Percentiles rank a stretch among this genome's conserved stretches.
These are phyloP conservation scores for Colletotrichum sp. DNA, from an alignment of 2,329 filamentous ascomycete genomes.

Conservation along the genomic window DNA sequence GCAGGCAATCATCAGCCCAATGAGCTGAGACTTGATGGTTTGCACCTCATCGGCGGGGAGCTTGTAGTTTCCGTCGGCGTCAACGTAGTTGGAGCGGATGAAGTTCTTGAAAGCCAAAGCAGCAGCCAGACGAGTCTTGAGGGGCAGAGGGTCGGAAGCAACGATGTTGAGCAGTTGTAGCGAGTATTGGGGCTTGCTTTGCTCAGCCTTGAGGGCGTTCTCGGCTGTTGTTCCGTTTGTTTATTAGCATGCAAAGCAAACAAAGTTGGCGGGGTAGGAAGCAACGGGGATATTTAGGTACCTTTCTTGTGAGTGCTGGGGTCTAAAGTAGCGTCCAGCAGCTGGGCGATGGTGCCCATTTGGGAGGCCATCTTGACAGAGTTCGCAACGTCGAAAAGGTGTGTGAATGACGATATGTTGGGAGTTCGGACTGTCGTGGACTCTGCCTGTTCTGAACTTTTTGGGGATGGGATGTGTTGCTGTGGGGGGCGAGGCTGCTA, in stretches of 20 bases:
- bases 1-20: constrained; percentile 94
- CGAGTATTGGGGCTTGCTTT: constrained; percentile 86
- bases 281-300: constrained; percentile 40
- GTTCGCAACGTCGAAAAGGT: constrained; percentile 13
- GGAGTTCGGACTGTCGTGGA: constrained; percentile 5
- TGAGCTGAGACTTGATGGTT: constrained; percentile 93
- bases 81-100: constrained; percentile 91
- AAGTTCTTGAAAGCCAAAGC: constrained; percentile 99
- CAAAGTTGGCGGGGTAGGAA: constrained; percentile 31
- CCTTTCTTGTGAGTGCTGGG: constrained; percentile 89
- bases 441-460: constrained; percentile 11
- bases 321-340: constrained; percentile 91
- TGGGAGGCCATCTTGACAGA: constrained; percentile 59
- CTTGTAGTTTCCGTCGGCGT: constrained; percentile 94
- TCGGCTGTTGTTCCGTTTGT: constrained; percentile 68
- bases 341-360: constrained; percentile 71
- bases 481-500: constrained; percentile 17
- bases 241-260: constrained; percentile 36
- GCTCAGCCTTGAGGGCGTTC: constrained; percentile 76
- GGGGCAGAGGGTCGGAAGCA: constrained; percentile 72
- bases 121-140: constrained; percentile 83
- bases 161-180: constrained; percentile 90
- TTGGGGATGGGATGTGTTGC: constrained; percentile 15
- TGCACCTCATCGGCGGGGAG: constrained; percentile 81
- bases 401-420: not conserved